Conservation (phyloP, 2,329 filamentous ascomycete genomes). For the Blastomyces percursus region DNA sequence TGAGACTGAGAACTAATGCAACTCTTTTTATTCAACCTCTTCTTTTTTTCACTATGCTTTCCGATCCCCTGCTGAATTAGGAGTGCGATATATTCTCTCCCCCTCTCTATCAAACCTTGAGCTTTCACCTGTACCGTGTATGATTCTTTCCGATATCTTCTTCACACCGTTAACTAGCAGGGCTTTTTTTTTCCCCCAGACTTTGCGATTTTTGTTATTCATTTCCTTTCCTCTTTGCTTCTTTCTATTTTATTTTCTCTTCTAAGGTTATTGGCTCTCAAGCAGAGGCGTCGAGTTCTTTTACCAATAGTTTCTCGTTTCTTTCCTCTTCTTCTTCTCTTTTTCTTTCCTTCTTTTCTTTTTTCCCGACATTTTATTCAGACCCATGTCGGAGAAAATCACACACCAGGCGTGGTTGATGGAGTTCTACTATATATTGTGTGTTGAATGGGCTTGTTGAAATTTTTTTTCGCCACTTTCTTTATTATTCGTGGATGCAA, state of each 20-base stretch:
- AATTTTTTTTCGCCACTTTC: background rate
- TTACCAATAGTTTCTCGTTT: background rate
- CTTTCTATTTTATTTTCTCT: constrained; percentile 10
- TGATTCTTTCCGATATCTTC: background rate
- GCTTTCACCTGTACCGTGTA: background rate
- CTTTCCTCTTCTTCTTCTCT: constrained; percentile 1
- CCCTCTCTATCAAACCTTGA: background rate
- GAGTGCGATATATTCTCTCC: constrained; percentile 2
- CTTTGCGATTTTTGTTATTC: constrained; percentile 9
- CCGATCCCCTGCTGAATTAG: constrained; percentile 1
- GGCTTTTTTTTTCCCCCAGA: constrained; percentile 3
- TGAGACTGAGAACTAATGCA: background rate
- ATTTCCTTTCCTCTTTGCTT: background rate
- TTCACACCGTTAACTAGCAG: background rate
- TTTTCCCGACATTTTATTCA: background rate
- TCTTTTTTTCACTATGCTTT: background rate
- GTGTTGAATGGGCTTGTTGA: constrained; percentile 1
- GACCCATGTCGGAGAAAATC: background rate
- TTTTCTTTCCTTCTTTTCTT: constrained; percentile 8
- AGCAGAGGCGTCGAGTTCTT: constrained; percentile 1
- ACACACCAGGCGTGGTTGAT: constrained; percentile 1
- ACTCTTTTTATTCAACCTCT: background rate
- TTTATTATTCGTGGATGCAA: background rate
- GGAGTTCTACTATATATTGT: background rate
- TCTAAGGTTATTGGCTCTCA: constrained; percentile 8